Conservation (phyloP, 1,284 basidiomycete genomes). For the Melanopsichium pennsylvanicum region DNA sequence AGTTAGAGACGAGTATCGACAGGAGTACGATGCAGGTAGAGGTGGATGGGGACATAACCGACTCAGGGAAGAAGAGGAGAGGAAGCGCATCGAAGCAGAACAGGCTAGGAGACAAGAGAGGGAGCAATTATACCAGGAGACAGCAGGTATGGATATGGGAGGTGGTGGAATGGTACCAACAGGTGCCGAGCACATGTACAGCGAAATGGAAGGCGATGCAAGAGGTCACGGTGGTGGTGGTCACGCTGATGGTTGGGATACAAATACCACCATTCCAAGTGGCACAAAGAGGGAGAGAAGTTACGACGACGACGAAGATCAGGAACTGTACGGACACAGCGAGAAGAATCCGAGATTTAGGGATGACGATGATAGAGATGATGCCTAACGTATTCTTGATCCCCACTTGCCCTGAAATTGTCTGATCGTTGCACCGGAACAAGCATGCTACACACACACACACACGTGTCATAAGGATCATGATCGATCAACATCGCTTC, state of each 20-base stretch:
- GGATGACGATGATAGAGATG: slow-evolving; percentile 63
- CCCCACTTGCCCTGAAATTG: too few relatives aligned
- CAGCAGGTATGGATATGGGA: slow-evolving; percentile 23
- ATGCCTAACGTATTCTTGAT: too few relatives aligned
- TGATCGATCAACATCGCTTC: neutral
- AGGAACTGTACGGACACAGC: slow-evolving; percentile 26
- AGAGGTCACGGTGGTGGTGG: slow-evolving; percentile 23
- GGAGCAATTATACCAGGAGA: slow-evolving; percentile 82
- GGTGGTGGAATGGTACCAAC: slow-evolving; percentile 40
- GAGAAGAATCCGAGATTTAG: slow-evolving; percentile 65
- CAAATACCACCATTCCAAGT: too few relatives aligned
- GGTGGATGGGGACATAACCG: slow-evolving; percentile 83
- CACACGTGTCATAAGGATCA: neutral
- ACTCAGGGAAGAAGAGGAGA: slow-evolving; percentile 71
- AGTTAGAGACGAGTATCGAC: slow-evolving; percentile 88
- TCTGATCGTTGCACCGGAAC: too few relatives aligned
- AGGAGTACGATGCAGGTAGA: slow-evolving; percentile 86
- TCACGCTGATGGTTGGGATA: too few relatives aligned
- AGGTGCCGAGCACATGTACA: slow-evolving; percentile 43
- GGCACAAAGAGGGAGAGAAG: slow-evolving; percentile 73
- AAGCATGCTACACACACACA: neutral
- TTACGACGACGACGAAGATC: slow-evolving; percentile 38
- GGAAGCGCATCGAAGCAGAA: slow-evolving; percentile 77
- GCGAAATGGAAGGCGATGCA: slow-evolving; percentile 36
- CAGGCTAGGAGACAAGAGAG: slow-evolving; percentile 79